Evolutionary conservation across 1,139 yeast genomes (phyloP), one percentile per base, ranked within the genome.

Genomic region (Hyphopichia pseudoburtonii): DNA sequence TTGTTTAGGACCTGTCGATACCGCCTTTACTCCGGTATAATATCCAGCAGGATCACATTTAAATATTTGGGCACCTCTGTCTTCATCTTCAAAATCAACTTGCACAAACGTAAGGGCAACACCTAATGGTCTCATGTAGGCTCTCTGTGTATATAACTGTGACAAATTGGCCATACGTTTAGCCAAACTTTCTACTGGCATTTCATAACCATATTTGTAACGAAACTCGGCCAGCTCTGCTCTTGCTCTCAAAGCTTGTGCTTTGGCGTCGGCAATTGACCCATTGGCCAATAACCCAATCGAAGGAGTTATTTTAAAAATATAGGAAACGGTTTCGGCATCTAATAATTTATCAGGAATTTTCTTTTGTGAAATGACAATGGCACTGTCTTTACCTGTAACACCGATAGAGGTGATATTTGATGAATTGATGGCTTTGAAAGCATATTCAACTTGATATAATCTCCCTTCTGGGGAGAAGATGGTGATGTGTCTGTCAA

Each of bases 41-140:
- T 92, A 92, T 4, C 98, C 98, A 9, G 98, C 97, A 19, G 98
- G 98, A 62, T 92, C 98, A 50, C 95, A 84, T 67, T 92, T 92
- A 70, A 78, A 88, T 45, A 92, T 73, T 54, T 82, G 80, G n/a
- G 98, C 96, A 0, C 97, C 98, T 43, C 70, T 63, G 58, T 83
- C 92, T 55, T 86, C 96, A 60, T 90, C 97, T 39, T 68, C 74
- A 35, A 60, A 57, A 41, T 70, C 76, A 41, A 85, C 82, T 34
- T 94, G 82, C 43, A 90, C 77, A 55, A 92, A 85, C 17, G 97
- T 89, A 55, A 89, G 75, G 21, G 96, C 88, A 39, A 89, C 96
- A 28, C 97, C 97, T 48, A 90, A 73, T 19, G 98, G 98, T 63
- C 98, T 80, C 97, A 92, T 92, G 63, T 92, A 92, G n/a, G 98